Percentiles rank a stretch among this genome's conserved stretches.
Evolutionary conservation across 2,329 filamentous ascomycete genomes (phyloP).

Genomic region (Lachnellula suecica): DNA sequence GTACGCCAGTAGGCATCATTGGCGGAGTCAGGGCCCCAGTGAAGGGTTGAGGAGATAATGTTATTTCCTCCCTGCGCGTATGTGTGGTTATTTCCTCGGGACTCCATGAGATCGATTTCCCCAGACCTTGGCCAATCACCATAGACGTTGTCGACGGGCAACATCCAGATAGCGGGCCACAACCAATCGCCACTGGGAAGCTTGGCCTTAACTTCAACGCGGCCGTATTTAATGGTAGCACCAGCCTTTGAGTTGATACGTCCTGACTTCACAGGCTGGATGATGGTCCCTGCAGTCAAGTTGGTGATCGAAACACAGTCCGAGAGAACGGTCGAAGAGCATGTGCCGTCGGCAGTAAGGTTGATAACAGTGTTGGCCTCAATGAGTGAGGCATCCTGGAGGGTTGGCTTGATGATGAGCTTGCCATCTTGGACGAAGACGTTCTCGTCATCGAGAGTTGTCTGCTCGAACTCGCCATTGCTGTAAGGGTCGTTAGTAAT

Average conservation of each 20-base stretch:
- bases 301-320: conserved; percentile 74
- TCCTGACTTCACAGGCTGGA: conserved; percentile 75
- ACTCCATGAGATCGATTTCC: conserved; percentile 82
- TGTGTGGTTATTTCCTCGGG: conserved; percentile 78
- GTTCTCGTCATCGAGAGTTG: conserved; percentile 71
- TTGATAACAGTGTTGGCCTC: conserved; percentile 67
- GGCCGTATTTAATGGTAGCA: conserved; percentile 74
- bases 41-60: conserved; percentile 74
- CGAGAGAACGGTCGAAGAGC: conserved; percentile 58
- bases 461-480: conserved; percentile 80
- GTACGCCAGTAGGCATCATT: conserved; percentile 84
- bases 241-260: conserved; percentile 74
- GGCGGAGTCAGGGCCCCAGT: conserved; percentile 73
- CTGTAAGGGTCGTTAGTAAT: conserved; percentile 38
- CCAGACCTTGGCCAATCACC: conserved; percentile 77
- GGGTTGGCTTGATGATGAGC: conserved; percentile 74
- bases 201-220: conserved; percentile 76
- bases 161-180: conserved; percentile 92
- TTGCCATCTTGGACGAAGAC: conserved; percentile 68
- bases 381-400: conserved; percentile 68
- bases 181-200: conserved; percentile 80
- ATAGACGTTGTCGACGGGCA: conserved; percentile 71
- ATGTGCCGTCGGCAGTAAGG: conserved; percentile 63
- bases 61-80: conserved; percentile 79
- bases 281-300: conserved; percentile 72